Base-by-base conservation (phyloP, 2,329 filamentous ascomycete genomes). In the Neoscytalidium dimidiatum region DNA sequence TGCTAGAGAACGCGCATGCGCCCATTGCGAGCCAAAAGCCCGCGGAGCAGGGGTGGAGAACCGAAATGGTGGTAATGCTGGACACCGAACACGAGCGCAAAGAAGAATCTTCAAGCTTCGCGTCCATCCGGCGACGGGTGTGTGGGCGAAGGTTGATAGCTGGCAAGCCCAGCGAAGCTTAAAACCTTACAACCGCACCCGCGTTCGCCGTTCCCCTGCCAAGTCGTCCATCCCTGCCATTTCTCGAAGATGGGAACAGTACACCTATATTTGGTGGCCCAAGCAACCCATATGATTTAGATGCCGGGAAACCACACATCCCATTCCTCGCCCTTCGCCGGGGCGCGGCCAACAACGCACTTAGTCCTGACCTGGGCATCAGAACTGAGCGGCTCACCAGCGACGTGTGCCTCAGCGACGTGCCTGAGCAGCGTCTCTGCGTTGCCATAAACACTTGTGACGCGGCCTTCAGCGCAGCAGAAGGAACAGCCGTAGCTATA, bases 361-460 rank as follows among this genome's bases (percentile, higher is more conserved):
- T 69, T 74, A 4, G 71, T 74, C 71, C 73, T 74, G 52, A 61
- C 64, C 66, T 51, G 56, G 19, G 71, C 69, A 66, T 71, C 65
- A 67, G 72, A 67, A 53, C 70, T 68, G 72, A 75, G 38, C 57
- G 69, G 70, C 71, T 71, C 31, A 64, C 68, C 38, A 13, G 71
- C 66, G 14, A 71, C 73, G 69, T 81, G 79, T 38, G 74, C 74
- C 19, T 72, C 64, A 0, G 71, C 68, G 11, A 81, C 69, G 67
- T 80, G 79, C 53, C 72, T 73, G 72, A 80, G 75, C 26, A 80
- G 70, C 53, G 73, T 76, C 66, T 75, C 76, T 17, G 78, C 73
- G 56, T 73, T 74, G 1, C 76, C 77, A 68, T 73, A 78, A 3
- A 78, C 71, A 3, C 72, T 71, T 26, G 74, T 74, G 7, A 72